These are phyloP conservation scores for Eimeria brunetti DNA, from an alignment of 169 alveolate species.

Conservation along the genomic window DNA sequence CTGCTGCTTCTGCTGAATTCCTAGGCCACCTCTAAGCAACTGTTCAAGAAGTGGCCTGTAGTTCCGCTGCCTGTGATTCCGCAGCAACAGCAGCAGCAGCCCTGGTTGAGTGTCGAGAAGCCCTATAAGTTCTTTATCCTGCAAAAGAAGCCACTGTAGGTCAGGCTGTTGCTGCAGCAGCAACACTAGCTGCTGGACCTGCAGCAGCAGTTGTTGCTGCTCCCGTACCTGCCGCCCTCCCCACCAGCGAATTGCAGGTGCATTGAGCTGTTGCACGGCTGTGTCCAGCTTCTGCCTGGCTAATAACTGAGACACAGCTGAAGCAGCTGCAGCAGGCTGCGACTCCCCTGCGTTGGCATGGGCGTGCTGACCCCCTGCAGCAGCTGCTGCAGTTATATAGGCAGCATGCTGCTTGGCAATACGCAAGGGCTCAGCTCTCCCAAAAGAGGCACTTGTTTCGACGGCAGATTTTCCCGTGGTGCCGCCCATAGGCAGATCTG, in stretches of 20 bases:
- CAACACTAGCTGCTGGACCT: constrained; percentile 4
- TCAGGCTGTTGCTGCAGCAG: constrained; percentile 62
- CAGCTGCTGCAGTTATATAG: constrained; percentile 32
- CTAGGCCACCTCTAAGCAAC: background rate
- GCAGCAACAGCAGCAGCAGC: constrained; percentile 36
- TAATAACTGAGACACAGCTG: constrained; percentile 19
- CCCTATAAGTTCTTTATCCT: constrained; percentile 3
- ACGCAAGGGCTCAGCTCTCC: constrained; percentile 19
- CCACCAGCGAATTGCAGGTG: constrained; percentile 32
- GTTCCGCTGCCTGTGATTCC: constrained; percentile 2
- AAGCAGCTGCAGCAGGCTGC: constrained; percentile 24
- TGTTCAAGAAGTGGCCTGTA: background rate
- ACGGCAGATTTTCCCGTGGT: background rate
- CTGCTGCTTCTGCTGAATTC: background rate
- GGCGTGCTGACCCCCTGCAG: constrained; percentile 11
- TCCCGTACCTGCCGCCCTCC: constrained; percentile 30
- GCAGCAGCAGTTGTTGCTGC: constrained; percentile 54
- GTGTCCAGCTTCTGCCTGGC: background rate
- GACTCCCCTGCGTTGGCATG: background rate
- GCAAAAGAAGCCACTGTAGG: constrained; percentile 11
- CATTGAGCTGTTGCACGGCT: constrained; percentile 35
- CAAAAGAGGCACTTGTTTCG: background rate
- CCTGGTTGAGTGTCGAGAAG: constrained; percentile 55
- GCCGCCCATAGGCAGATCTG: background rate
- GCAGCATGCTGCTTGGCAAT: constrained; percentile 67